phyloP scores from a whole-genome alignment of 106 monocot genomes.

The Apostasia ramifera region DNA sequence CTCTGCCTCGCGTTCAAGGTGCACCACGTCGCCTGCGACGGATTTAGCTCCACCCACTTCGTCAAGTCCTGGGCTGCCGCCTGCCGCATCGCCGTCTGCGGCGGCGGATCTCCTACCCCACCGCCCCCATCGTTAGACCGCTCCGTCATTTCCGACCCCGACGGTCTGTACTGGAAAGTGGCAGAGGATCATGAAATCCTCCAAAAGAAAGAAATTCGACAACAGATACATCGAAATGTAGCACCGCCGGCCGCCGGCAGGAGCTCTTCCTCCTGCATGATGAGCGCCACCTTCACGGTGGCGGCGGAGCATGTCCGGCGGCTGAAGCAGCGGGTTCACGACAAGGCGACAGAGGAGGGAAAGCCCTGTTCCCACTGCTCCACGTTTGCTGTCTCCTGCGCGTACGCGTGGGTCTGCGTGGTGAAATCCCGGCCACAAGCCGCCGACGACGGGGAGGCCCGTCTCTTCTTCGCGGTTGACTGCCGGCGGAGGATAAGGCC shows the following conservation, averaged over 20 bases:
- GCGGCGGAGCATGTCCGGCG: constrained; percentile 1
- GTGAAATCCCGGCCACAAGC: background rate
- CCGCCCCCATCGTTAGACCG: constrained; percentile 1
- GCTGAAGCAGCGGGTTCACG: background rate
- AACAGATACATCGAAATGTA: too few relatives aligned
- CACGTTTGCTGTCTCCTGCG: constrained; percentile 12
- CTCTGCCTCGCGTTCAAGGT: background rate
- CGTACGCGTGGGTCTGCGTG: constrained; percentile 20
- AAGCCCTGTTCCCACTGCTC: constrained; percentile 19
- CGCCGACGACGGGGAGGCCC: background rate
- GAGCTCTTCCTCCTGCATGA: too few relatives aligned
- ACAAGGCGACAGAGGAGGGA: background rate
- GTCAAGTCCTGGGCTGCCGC: background rate
- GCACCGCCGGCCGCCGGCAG: background rate
- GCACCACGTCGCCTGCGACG: constrained; percentile 9
- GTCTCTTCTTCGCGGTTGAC: constrained; percentile 16
- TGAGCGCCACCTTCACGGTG: constrained; percentile 13
- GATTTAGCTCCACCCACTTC: constrained; percentile 9
- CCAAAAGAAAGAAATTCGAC: too few relatives aligned
- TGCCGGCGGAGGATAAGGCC: constrained; percentile 13
- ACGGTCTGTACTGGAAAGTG: background rate
- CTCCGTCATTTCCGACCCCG: background rate
- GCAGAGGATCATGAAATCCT: background rate
- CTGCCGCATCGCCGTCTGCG: background rate
- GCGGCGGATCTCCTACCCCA: background rate